A percentile compares a stretch with the other conserved stretches of the same genome.
Evolutionary conservation across 805 yeast species (phyloP).

Genomic region (Candida succiphila): DNA sequence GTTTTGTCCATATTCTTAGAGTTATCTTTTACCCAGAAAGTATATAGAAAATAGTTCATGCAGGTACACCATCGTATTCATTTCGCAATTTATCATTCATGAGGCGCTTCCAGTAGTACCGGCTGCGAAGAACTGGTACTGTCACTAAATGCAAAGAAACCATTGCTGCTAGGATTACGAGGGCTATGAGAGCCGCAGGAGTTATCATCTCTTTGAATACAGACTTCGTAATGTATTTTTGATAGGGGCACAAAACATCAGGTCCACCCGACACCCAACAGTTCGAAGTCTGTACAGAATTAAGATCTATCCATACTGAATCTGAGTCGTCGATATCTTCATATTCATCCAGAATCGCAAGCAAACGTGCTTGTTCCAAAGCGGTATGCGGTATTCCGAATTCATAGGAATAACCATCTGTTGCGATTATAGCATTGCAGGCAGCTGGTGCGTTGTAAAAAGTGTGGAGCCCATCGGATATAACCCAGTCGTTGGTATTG

Average conservation of each 20-base stretch:
- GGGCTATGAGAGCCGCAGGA: conserved; percentile 54
- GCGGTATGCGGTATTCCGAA: conserved; percentile 45
- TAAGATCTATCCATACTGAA: conserved; percentile 72
- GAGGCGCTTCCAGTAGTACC: conserved; percentile 54
- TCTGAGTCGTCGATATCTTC: conserved; percentile 6
- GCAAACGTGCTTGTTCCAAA: conserved; percentile 28
- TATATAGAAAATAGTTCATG: conserved; percentile 22
- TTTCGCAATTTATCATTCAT: conserved; percentile 44
- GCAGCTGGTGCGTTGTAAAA: conserved; percentile 35
- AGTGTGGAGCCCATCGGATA: conserved; percentile 21
- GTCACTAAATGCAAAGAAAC: conserved; percentile 44
- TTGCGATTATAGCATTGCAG: conserved; percentile 12
- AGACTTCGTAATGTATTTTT: conserved; percentile 38
- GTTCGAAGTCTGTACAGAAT: conserved; percentile 58
- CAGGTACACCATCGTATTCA: conserved; percentile 84
- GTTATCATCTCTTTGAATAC: conserved; percentile 55
- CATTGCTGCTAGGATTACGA: conserved; percentile 40
- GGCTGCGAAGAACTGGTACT: conserved; percentile 63
- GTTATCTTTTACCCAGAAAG: not conserved
- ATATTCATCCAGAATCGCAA: conserved; percentile 7
- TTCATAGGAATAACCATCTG: conserved; percentile 21
- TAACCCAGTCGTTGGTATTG: conserved; percentile 32
- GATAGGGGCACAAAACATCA: conserved; percentile 70
- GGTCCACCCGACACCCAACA: conserved; percentile 90
- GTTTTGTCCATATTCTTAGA: not conserved